phyloP scores from a whole-genome alignment of 1,284 basidiomycete genomes.

The Sanghuangporus baumii region DNA sequence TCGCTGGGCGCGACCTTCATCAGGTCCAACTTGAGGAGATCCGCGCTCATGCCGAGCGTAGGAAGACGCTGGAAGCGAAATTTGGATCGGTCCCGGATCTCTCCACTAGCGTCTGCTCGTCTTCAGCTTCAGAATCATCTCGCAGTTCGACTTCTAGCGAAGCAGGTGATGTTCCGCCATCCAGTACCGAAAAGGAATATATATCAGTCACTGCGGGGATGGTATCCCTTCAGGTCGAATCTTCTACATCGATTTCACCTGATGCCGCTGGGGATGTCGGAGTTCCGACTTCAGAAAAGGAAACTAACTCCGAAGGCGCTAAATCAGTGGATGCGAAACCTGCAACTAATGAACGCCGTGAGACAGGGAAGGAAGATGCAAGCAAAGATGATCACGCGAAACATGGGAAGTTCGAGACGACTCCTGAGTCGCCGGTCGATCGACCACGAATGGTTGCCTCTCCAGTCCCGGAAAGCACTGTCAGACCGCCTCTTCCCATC shows the following conservation, averaged over 20 bases:
- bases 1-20: constrained; percentile 11
- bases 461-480: not conserved
- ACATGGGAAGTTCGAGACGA: not conserved
- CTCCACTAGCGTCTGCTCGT: not conserved
- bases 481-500: not conserved
- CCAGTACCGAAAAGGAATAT: not conserved
- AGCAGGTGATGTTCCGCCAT: not conserved
- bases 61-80: constrained; percentile 7
- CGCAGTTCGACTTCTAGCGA: not conserved
- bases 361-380: not conserved
- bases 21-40: constrained; percentile 12
- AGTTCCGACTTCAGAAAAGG: no score
- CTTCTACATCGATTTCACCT: not conserved
- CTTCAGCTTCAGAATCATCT: not conserved
- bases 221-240: not conserved
- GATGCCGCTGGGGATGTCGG: no score
- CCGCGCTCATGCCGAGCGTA: not conserved
- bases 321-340: not conserved
- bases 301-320: not conserved
- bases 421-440: not conserved
- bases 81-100: not conserved
- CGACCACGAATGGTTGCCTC: not conserved
- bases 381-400: not conserved
- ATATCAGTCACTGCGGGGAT: constrained; percentile 1
- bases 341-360: not conserved